Conservation (phyloP, 108 stramenopile species). For the Cyclostephanos invisitatus region DNA sequence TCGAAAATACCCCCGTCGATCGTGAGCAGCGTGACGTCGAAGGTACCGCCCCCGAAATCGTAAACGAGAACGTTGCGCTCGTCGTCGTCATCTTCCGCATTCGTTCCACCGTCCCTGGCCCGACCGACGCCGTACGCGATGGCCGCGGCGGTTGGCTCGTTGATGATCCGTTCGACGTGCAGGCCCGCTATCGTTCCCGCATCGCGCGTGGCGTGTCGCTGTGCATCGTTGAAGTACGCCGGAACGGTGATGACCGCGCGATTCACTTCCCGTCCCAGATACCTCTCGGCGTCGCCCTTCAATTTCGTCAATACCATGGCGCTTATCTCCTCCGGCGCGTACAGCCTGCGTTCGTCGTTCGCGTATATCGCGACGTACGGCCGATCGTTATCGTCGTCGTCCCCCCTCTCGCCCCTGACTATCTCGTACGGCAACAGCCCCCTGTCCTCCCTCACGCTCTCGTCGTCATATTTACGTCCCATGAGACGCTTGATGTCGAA, state of each 20-base stretch:
- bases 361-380: constrained; percentile 82
- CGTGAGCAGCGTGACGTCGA: constrained; percentile 95
- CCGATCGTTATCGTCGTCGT: constrained; percentile 61
- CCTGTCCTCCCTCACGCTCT: constrained; percentile 91
- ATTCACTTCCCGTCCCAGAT: constrained; percentile 78
- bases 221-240: constrained; percentile 98
- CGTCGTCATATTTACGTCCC: constrained; percentile 89
- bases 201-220: constrained; percentile 96
- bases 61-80: constrained; percentile 95
- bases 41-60: constrained; percentile 98
- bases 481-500: constrained; percentile 99
- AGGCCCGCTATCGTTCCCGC: constrained; percentile 96
- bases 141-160: constrained; percentile 98
- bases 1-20: constrained; percentile 95
- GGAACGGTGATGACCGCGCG: constrained; percentile 97
- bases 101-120: background rate
- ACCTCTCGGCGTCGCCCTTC: constrained; percentile 92
- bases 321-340: constrained; percentile 95
- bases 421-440: constrained; percentile 92
- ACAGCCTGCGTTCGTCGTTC: constrained; percentile 59
- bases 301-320: constrained; percentile 95
- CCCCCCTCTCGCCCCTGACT: constrained; percentile 9
- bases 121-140: constrained; percentile 90
- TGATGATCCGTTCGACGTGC: constrained; percentile 94
- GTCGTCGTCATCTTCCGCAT: constrained; percentile 57